Base-by-base conservation (phyloP, 495 filamentous ascomycete genomes). In the Cladorrhinum samala region DNA sequence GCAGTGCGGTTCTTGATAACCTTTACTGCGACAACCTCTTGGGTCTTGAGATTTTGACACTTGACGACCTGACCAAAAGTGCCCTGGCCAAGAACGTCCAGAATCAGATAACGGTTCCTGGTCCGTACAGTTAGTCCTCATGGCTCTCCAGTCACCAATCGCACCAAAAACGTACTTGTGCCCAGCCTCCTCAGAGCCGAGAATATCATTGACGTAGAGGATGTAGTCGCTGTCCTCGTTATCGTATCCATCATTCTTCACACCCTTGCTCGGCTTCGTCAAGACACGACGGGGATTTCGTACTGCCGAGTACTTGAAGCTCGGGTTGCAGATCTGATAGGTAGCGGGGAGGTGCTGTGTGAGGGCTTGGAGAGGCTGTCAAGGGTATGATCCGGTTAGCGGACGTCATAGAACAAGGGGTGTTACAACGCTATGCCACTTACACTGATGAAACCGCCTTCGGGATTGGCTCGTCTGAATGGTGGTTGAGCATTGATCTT, bases 11-110 rank as follows among this genome's bases (percentile, higher is more conserved):
- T 99, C 70, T 99, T 99, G 72, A 99, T 92, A 24, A 97, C 94
- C 73, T 99, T 99, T 53, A 99, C 94, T 1, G 94, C 94, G 21
- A 99, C 92, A 30, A 99, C 94, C 68, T 99, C 94, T 66, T 95
- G 89, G 0, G 94, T 96, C 68, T 94, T 96, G 58, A 97, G 69
- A 60, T 97, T 99, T 70, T 99, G 94, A 68, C 94, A 99, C 73
- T 99, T 99, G 44, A 99, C 94, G 13, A 99, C 94, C 67, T 99
- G 94, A n/a, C 94, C 94, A 63, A 99, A 99, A 7, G 94, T 99
- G 46, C 94, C 94, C 67, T 99, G 94, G 38, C 94, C 94, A 36
- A 99, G 81, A 11, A 99, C 94, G 71, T 99, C 94, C 21, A 99
- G 80, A 68, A 99, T 99, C 50, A 99, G 81, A 65, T 97, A 99